phyloP scores from a whole-genome alignment of 345 rosid species.

The Rubroshorea leprosula region DNA sequence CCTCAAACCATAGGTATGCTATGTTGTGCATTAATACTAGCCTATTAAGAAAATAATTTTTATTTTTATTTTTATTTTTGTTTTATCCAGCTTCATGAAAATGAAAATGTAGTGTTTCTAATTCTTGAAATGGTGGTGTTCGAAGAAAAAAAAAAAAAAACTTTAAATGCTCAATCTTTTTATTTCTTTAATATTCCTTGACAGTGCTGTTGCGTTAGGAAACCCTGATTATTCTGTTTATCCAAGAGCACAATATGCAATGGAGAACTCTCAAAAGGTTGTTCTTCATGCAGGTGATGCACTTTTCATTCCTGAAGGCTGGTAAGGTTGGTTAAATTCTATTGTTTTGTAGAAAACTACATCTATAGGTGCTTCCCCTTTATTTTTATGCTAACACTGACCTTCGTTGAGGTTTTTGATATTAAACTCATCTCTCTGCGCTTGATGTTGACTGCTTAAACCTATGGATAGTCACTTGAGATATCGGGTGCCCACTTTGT shows the following conservation, averaged over 20 bases:
- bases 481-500: not conserved
- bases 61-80: slow-evolving; percentile 3
- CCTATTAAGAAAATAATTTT: slow-evolving; percentile 4
- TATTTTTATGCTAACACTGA: not conserved
- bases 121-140: not conserved
- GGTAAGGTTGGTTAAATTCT: slow-evolving; percentile 54
- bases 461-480: not conserved
- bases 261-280: slow-evolving; percentile 55
- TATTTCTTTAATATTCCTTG: slow-evolving; percentile 15
- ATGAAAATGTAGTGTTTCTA: not conserved
- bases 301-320: slow-evolving; percentile 98
- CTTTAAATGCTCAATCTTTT: slow-evolving; percentile 5
- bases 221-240: slow-evolving; percentile 54
- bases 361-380: not conserved
- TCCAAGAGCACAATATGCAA: slow-evolving; percentile 65
- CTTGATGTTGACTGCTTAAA: not conserved
- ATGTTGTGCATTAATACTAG: slow-evolving; percentile 6
- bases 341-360: slow-evolving; percentile 8
- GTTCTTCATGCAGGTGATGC: slow-evolving; percentile 80
- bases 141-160: no score
- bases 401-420: not conserved
- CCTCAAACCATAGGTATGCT: slow-evolving; percentile 85
- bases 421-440: slow-evolving; percentile 3
- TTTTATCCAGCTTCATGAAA: not conserved
- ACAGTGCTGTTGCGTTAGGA: slow-evolving; percentile 65